Evolutionary conservation across 352 stramenopile genomes (phyloP), one percentile per base, ranked within the genome.

Genomic region (Salisapilia sapeloensis): DNA sequence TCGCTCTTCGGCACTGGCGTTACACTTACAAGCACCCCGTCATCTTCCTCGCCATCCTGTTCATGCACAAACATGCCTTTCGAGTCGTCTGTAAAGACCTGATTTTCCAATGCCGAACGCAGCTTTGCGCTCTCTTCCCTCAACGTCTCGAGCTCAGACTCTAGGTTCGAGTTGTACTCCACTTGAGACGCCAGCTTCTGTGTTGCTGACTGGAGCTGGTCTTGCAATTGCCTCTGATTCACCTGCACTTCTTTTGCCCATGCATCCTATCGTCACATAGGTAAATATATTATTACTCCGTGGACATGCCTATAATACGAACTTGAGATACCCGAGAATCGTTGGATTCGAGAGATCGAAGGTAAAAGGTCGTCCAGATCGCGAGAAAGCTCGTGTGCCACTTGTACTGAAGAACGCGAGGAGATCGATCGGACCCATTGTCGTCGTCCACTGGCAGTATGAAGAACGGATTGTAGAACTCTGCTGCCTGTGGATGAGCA

Each of bases 351-450:
- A 91, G 50, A 16, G 75, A 78, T 3, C 75, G 71, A 42, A 91
- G 51, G 49, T 91, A 91, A 37, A 91, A 87, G 4, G 55, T 43
- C 16, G 67, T 70, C 75, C 75, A 91, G 36, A 87, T 81, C 12
- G 57, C 56, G 24, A 91, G 38, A 2, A 69, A 79, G 33, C 75
- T 87, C 12, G 62, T 81, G 37, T 91, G 75, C 75, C 75, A 91
- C 35, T 83, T 83, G 54, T 77, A 86, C 41, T 79, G 63, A 22
- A 91, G 46, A n/a, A 87, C 67, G 1, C 39, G 21, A 0, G 75
- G 75, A 11, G 75, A 85, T 9, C 69, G 69, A 34, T 80, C 64
- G 0, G 33, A 41, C 3, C 41, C 40, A 17, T 31, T 52, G 4
- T 56, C 46, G n/a, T 45, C 48, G 21, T 56, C 44, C 0, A 65